Evolutionary conservation across 805 yeast species (phyloP), one percentile per base, ranked within the genome.

Genomic region (Tetrapisispora iriomotensis): DNA sequence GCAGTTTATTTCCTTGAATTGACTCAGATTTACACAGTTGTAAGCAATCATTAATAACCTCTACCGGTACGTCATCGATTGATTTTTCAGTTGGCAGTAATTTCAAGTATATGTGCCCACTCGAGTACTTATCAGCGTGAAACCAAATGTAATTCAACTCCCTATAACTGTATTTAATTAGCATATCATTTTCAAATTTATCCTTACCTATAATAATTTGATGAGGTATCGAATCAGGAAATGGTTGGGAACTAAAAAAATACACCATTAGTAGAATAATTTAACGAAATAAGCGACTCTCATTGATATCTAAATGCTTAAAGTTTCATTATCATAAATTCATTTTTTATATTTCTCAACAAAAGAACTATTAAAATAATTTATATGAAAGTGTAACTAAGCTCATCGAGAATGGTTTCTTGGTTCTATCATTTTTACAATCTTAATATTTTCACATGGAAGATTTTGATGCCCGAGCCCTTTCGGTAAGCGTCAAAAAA

Each of bases 11-110:
- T 12, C 84, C 92, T 51, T 77, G 75, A 27, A 82, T 82, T 4
- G 88, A 80, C 54, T 79, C 79, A 9, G 84, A 81, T 55, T 83
- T 81, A 22, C 90, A 79, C 40, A 84, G 62, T 49, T 83, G 94
- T 1, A 80, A 79, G 34, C 79, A 72, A 44, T 72, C 79, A 27
- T 54, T 60, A 9, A 82, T 53, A 0, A 80, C 62, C 3, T 60
- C 68, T 13, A 65, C 64, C 1, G 81, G 81, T 14, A 82, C 71
- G 20, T 62, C 62, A 4, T 67, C 72, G 56, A 72, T 61, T 18
- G 53, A 37, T 34, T 65, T 63, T 39, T 72, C 77, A 18, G 68
- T 72, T 2, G 55, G 53, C 2, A 68, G 62, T 17, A 79, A 58
- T 40, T 84, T 71, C 21, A 82, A 61, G 50, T 84, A 84, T 8